Evolutionary conservation across 2,329 filamentous ascomycete genomes (phyloP).

Genomic region (Pseudomassariella vexata): DNA sequence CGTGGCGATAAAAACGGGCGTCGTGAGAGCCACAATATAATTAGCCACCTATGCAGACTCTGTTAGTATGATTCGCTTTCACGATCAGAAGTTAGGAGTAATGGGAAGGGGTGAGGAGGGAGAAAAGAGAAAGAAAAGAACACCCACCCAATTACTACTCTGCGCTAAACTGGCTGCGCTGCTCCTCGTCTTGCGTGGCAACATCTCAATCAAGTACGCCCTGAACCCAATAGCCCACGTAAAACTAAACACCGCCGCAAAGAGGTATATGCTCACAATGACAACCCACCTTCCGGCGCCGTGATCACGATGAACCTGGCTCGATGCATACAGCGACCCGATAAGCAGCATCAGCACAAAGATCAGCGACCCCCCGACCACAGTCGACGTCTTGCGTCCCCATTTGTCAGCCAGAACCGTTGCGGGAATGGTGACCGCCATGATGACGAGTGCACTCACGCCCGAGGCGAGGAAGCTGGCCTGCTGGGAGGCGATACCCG

Average conservation of each 20-base stretch:
- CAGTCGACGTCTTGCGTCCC: conserved; percentile 47
- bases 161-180: conserved; percentile 4
- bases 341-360: conserved; percentile 47
- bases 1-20: conserved; percentile 31
- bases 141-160: conserved; percentile 4
- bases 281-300: conserved; percentile 42
- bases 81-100: too few relatives aligned
- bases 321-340: conserved; percentile 42
- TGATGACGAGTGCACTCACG: conserved; percentile 19
- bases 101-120: too few relatives aligned
- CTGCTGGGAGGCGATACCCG: conserved; percentile 44
- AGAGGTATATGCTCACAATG: conserved; percentile 45
- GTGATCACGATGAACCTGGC: conserved; percentile 26
- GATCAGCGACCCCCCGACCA: conserved; percentile 46
- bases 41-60: conserved; percentile 29
- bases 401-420: conserved; percentile 49
- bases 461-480: conserved; percentile 19
- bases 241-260: conserved; percentile 36
- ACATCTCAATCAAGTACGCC: conserved; percentile 30
- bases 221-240: conserved; percentile 49
- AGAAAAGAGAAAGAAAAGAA: not conserved
- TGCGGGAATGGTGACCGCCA: conserved; percentile 25
- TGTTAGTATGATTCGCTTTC: not conserved
- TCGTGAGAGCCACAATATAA: conserved; percentile 38
- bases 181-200: conserved; percentile 5